Evolutionary conservation across 495 filamentous ascomycete genomes (phyloP), one percentile per base, ranked within the genome.

Genomic region (Neurospora sp.): DNA sequence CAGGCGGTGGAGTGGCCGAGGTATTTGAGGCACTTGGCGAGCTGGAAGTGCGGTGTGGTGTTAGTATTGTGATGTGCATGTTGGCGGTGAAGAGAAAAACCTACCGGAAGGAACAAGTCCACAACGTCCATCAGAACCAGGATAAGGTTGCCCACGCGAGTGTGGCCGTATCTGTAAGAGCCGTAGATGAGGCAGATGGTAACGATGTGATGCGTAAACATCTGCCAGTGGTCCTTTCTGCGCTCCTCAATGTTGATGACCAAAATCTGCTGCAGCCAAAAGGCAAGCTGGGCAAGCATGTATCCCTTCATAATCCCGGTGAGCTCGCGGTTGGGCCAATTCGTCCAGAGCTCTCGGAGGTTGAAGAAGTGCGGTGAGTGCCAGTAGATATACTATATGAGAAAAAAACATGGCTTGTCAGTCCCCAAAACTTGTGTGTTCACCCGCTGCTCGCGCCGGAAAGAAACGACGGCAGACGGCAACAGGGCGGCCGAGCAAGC

Each of bases 21-120:
- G 79, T 99, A 99, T 81, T 96, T 97, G 74, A 98, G 88, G 74
- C 96, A 91, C 82, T 99, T 99, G 62, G 96, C 96, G n/a, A 90
- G 79, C 95, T 98, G 27, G 18, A 3, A 71, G 35, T 59, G 48
- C 20, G 48, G 1, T 35, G 2, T 9, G 18, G 4, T 16, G 71
- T 76, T 35, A 76, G 75, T 69, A 59, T 35, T 48, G 20, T 23
- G 69, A 44, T 74, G 48, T 11, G 20, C 72, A 18, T 69, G 44
- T 39, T 7, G 66, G 46, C 9, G 14, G 8, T n/a, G n/a, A 14
- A 7, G 39, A 39, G 23, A n/a, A n/a, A 6, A 27, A 86, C 93
- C 80, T 84, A 98, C 94, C 39, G 95, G 92, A 62, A 99, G 84
- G 59, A 97, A 83, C 71, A 96, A 85, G 78, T 99, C 96, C 9